phyloP scores from a whole-genome alignment of 306 rosid genomes.

The Cucumis hystrix region DNA sequence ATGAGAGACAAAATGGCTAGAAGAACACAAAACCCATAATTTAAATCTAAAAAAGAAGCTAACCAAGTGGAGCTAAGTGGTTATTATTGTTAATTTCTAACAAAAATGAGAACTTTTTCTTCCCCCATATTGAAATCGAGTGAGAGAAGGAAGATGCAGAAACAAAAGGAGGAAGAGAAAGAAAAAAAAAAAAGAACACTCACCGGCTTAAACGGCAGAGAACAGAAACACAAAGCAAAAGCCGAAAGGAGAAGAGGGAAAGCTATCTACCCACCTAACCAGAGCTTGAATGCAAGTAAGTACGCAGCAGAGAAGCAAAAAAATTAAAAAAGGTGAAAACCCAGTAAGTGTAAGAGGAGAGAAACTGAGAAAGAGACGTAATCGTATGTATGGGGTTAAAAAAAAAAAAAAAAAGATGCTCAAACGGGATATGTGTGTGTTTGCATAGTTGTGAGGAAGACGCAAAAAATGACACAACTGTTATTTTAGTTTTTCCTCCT shows the following conservation, averaged over 20 bases:
- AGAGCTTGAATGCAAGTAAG: slow-evolving; percentile 22
- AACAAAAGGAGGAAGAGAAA: not conserved
- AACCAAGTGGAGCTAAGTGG: not conserved
- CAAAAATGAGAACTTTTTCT: not conserved
- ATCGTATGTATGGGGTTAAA: slow-evolving; percentile 2
- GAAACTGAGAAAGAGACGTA: not conserved
- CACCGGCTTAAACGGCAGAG: slow-evolving; percentile 44
- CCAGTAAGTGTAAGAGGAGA: not conserved
- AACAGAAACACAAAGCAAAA: slow-evolving; percentile 13
- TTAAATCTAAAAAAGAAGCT: not conserved
- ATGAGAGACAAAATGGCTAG: not conserved
- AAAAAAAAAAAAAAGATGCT: slow-evolving; percentile 1
- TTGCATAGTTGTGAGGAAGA: slow-evolving; percentile 3
- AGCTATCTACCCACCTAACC: slow-evolving; percentile 31
- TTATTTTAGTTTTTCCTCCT: not conserved
- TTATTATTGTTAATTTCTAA: not conserved
- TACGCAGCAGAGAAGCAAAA: slow-evolving; percentile 11
- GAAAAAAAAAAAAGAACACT: not conserved
- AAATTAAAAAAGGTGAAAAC: slow-evolving; percentile 18
- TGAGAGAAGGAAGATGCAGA: slow-evolving; percentile 32
- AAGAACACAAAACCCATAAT: not conserved
- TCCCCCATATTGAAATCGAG: slow-evolving; percentile 13
- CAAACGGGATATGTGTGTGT: slow-evolving; percentile 1
- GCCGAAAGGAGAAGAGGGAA: not conserved
- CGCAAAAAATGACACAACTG: not conserved